Percentiles rank a stretch among this genome's conserved stretches.
Conservation (phyloP, 768 basidiomycete genomes). For the Pisolithus orientalis region DNA sequence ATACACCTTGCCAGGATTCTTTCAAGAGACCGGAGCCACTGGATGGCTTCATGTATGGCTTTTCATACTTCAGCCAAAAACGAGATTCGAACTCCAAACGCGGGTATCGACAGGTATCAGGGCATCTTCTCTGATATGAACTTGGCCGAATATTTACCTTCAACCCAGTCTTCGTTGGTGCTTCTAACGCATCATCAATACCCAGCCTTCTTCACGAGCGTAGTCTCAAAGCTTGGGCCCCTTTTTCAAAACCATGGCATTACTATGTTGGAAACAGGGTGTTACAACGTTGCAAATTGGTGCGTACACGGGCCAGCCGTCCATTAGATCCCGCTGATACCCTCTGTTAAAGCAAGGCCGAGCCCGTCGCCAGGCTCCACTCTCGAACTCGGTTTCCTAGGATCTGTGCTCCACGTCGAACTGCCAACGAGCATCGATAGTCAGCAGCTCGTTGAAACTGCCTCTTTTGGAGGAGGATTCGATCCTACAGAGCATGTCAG, state of each 20-base stretch:
- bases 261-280: constrained; percentile 80
- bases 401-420: constrained; percentile 65
- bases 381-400: constrained; percentile 79
- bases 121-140: neutral
- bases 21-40: constrained; percentile 30
- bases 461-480: constrained; percentile 45
- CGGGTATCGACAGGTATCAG: constrained; percentile 71
- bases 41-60: constrained; percentile 75
- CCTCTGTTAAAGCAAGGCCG: constrained; percentile 61
- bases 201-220: constrained; percentile 73
- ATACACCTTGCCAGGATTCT: constrained; percentile 12
- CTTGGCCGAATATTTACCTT: neutral
- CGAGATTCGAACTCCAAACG: constrained; percentile 61
- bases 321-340: constrained; percentile 4
- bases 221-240: constrained; percentile 66
- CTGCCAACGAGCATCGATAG: constrained; percentile 64
- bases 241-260: constrained; percentile 66
- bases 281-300: constrained; percentile 82
- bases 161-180: constrained; percentile 45
- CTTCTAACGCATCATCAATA: constrained; percentile 76
- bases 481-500: constrained; percentile 47
- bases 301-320: constrained; percentile 31
- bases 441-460: constrained; percentile 61
- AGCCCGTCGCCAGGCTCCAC: constrained; percentile 58
- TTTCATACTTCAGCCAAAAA: constrained; percentile 68